Conservation (phyloP, 176 grass and related monocot species). For the Calamus simplicifolius region DNA sequence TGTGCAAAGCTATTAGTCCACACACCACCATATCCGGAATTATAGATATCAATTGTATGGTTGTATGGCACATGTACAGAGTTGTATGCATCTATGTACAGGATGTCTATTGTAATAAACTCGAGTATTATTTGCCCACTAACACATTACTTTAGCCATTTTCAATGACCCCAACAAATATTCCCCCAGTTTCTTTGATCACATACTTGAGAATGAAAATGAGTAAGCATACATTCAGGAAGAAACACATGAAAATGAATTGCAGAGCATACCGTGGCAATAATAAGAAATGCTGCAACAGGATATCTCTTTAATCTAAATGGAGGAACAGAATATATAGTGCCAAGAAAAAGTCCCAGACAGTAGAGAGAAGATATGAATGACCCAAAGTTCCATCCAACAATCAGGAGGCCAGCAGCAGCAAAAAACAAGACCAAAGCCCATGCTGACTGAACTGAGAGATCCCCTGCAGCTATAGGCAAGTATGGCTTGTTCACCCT, state of each 20-base stretch:
- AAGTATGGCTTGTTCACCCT: conserved; percentile 99
- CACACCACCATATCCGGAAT: too few species aligned
- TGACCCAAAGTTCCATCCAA: conserved; percentile 62
- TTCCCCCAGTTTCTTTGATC: too few species aligned
- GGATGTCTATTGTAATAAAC: too few species aligned
- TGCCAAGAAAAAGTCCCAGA: conserved; percentile 92
- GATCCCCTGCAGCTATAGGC: conserved; percentile 86
- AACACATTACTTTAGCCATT: too few species aligned
- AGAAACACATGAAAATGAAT: neutral
- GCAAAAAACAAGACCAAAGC: conserved; percentile 68
- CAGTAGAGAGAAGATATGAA: conserved; percentile 94
- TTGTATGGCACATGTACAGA: too few species aligned
- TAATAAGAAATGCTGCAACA: conserved; percentile 86
- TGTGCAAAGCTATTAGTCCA: too few species aligned
- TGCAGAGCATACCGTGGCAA: conserved; percentile 25
- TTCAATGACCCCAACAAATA: too few species aligned
- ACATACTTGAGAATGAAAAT: too few species aligned
- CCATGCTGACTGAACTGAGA: conserved; percentile 86
- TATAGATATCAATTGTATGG: too few species aligned
- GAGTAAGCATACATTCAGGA: neutral
- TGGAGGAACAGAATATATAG: conserved; percentile 98
- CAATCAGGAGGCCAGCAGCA: conserved; percentile 58
- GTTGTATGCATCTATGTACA: too few species aligned
- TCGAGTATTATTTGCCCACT: too few species aligned
- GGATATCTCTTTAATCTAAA: conserved; percentile 95